Percentiles rank a stretch among this genome's conserved stretches.
phyloP scores from a whole-genome alignment of 495 filamentous ascomycete species.

The Aspergillus taichungensis region DNA sequence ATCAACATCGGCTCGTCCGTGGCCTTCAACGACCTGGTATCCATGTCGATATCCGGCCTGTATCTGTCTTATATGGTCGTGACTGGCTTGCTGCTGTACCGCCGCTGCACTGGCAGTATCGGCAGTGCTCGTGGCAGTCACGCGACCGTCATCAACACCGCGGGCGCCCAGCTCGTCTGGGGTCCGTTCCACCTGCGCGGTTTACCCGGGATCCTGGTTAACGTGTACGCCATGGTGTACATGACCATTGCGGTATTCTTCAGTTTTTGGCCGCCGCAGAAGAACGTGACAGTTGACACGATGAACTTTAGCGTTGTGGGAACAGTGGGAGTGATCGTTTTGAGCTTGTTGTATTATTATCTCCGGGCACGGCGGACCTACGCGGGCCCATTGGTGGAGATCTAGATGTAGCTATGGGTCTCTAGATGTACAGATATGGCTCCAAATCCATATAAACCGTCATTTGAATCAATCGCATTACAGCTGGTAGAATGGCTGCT shows the following conservation, averaged over 20 bases:
- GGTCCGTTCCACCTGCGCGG: slow-evolving; percentile 27
- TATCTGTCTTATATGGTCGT: slow-evolving; percentile 38
- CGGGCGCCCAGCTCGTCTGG: slow-evolving; percentile 30
- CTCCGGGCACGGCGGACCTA: slow-evolving; percentile 33
- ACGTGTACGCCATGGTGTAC: slow-evolving; percentile 31
- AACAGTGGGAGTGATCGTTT: slow-evolving; percentile 29
- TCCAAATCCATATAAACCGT: no score
- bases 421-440: no score
- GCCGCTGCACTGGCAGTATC: slow-evolving; percentile 32
- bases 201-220: slow-evolving; percentile 20
- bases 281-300: slow-evolving; percentile 19
- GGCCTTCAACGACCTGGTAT: slow-evolving; percentile 39
- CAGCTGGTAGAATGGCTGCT: no score
- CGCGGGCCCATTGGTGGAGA: slow-evolving; percentile 37
- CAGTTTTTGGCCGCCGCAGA: slow-evolving; percentile 39
- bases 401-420: not conserved
- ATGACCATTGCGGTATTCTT: slow-evolving; percentile 41
- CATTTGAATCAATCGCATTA: no score
- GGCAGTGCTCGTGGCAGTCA: slow-evolving; percentile 9
- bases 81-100: slow-evolving; percentile 37
- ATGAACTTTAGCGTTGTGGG: slow-evolving; percentile 43
- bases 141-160: slow-evolving; percentile 15
- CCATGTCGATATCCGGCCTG: slow-evolving; percentile 33
- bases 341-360: slow-evolving; percentile 40
- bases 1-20: slow-evolving; percentile 39